phyloP scores from a whole-genome alignment of 441 rosid species.

The Populus trichocarpa region DNA sequence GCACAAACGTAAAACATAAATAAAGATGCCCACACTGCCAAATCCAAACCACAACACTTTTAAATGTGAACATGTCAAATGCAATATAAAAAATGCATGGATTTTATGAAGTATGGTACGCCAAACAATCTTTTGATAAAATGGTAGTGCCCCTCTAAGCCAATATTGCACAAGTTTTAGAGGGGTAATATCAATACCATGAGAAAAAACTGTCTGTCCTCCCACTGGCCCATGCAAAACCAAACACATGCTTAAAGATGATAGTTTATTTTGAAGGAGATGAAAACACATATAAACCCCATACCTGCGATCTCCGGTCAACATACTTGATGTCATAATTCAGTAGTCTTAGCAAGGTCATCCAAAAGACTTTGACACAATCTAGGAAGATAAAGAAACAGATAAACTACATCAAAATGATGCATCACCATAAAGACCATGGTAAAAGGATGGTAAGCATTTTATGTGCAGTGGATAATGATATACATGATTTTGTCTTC shows the following conservation, averaged over 20 bases:
- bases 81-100: neutral
- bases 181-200: neutral
- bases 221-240: neutral
- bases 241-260: neutral
- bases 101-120: neutral
- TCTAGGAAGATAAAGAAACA: slow-evolving; percentile 21
- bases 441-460: neutral
- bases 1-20: neutral
- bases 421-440: neutral
- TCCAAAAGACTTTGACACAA: slow-evolving; percentile 35
- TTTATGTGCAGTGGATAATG: neutral
- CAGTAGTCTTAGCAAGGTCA: slow-evolving; percentile 39
- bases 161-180: neutral
- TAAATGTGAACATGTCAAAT: neutral
- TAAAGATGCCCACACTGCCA: neutral
- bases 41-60: neutral
- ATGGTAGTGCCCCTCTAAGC: neutral
- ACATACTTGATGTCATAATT: slow-evolving; percentile 56
- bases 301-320: slow-evolving; percentile 68
- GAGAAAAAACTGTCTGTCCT: neutral
- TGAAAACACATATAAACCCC: neutral
- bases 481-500: neutral
- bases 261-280: neutral
- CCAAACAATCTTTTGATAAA: neutral
- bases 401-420: slow-evolving; percentile 15